Evolutionary conservation across 192 early-diverging fungal species (phyloP), one percentile per base, ranked within the genome.

Genomic region (Podila minutissima): DNA sequence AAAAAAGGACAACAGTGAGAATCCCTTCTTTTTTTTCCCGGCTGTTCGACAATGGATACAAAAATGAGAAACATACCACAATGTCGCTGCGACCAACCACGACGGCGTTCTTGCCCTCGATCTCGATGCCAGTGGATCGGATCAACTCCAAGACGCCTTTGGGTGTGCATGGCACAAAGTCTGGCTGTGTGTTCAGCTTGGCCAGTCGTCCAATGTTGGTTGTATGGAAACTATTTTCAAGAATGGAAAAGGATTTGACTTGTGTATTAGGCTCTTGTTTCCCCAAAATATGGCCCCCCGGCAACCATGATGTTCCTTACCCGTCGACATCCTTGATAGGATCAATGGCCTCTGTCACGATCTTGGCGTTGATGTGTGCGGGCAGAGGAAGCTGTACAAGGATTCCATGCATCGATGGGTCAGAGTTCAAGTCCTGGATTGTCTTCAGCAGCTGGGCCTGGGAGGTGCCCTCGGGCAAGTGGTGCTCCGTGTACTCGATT

Each of bases 61-160:
- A 63, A 67, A 55, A 55, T 0, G 51, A 15, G 9, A 26, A 41
- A 62, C 72, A 63, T 74, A 91, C 89, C 20, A 99, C 98, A 83
- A 99, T 96, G 84, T 99, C 98, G 88, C 94, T 95, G 64, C 98
- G 94, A 17, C 98, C 98, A 53, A 99, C 86, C 20, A 99, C 98
- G n/a, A 97, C 96, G 5, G 98, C 98, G 24, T 83, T 79, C 81
- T 96, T 95, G 57, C 97, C 96, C 28, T 84, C 87, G n/a, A 96
- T 77, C 32, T 91, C 74, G 24, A 97, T 84, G 63, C 87, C 83
- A 58, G 89, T 91, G 29, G 85, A 90, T 71, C 90, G 85, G 32
- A 99, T 89, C 68, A 99, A 87, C 84, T 93, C 92, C 59, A 99
- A 89, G 79, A 94, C 89, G 11, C 97, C 98, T 74, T 95, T 94